These are phyloP conservation scores for Zopfochytrium polystomum DNA, from an alignment of 371 early-diverging fungal genomes.

Conservation along the genomic window DNA sequence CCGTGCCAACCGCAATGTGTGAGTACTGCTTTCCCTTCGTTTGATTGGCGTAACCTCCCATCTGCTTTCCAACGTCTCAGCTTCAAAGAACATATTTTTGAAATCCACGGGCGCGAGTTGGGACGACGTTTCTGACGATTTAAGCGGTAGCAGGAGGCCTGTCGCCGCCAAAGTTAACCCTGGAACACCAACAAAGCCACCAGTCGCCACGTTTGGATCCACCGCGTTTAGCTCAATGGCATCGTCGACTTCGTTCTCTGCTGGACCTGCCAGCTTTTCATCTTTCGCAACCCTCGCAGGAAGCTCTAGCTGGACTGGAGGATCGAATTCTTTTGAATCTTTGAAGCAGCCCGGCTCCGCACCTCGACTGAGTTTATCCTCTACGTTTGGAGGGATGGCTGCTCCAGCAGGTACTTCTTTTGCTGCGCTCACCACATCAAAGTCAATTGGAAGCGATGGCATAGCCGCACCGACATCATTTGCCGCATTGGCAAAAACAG, in stretches of 20 bases:
- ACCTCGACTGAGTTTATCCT: not conserved
- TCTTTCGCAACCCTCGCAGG: constrained; percentile 5
- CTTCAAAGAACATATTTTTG: too few relatives aligned
- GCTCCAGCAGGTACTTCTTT: constrained; percentile 2
- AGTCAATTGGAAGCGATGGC: constrained; percentile 5
- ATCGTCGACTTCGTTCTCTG: not conserved
- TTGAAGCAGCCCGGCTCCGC: not conserved
- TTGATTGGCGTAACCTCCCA: too few relatives aligned
- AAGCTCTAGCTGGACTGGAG: too few relatives aligned
- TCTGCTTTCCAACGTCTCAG: too few relatives aligned
- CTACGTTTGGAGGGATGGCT: not conserved
- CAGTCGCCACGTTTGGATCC: constrained; percentile 6
- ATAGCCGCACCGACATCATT: not conserved
- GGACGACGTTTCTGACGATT: too few relatives aligned
- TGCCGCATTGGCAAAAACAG: not conserved
- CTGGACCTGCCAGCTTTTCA: constrained; percentile 2
- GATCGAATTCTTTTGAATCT: not conserved
- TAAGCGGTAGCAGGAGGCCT: too few relatives aligned
- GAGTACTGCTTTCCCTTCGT: too few relatives aligned
- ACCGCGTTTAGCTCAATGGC: not conserved
- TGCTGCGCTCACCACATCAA: constrained; percentile 2
- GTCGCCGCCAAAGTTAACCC: too few relatives aligned
- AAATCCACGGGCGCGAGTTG: too few relatives aligned
- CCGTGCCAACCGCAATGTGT: too few relatives aligned
- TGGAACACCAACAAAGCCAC: not conserved